phyloP scores from a whole-genome alignment of 2,329 filamentous ascomycete genomes.

The Mycosphaerelloides madeirae region DNA sequence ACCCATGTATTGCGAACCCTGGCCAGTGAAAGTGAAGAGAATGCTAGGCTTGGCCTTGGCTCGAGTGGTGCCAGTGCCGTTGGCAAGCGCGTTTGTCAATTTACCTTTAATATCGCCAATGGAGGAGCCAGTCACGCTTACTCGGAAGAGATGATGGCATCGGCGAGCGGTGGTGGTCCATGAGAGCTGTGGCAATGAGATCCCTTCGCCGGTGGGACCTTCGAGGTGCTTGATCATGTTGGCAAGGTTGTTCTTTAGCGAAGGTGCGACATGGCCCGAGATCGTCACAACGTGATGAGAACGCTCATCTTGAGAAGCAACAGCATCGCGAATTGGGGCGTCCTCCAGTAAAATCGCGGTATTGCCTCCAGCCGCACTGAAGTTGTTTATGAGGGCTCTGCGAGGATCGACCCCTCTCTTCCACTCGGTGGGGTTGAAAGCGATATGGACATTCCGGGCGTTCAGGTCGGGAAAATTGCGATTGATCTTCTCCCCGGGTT shows the following conservation, averaged over 20 bases:
- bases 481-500: conserved; percentile 10
- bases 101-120: conserved; percentile 3
- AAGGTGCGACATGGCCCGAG: conserved; percentile 22
- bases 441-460: conserved; percentile 16
- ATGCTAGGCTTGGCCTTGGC: conserved; percentile 20
- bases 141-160: conserved; percentile 18
- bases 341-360: conserved; percentile 29
- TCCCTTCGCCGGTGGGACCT: conserved; percentile 2
- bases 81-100: conserved; percentile 29
- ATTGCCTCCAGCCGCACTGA: conserved; percentile 37
- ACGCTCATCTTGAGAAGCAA: background rate
- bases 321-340: conserved; percentile 5
- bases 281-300: conserved; percentile 12
- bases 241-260: conserved; percentile 7
- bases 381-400: conserved; percentile 32
- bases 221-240: background rate
- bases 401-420: conserved; percentile 4
- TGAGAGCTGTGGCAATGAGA: conserved; percentile 10
- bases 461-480: conserved; percentile 5
- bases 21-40: conserved; percentile 17
- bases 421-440: conserved; percentile 34
- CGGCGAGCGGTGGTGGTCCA: conserved; percentile 25
- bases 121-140: conserved; percentile 2
- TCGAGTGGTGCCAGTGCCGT: conserved; percentile 24
- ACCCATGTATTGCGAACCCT: conserved; percentile 16